These are phyloP conservation scores for Cladosporium cucumerinum DNA, from an alignment of 2,329 filamentous ascomycete genomes.

Conservation along the genomic window DNA sequence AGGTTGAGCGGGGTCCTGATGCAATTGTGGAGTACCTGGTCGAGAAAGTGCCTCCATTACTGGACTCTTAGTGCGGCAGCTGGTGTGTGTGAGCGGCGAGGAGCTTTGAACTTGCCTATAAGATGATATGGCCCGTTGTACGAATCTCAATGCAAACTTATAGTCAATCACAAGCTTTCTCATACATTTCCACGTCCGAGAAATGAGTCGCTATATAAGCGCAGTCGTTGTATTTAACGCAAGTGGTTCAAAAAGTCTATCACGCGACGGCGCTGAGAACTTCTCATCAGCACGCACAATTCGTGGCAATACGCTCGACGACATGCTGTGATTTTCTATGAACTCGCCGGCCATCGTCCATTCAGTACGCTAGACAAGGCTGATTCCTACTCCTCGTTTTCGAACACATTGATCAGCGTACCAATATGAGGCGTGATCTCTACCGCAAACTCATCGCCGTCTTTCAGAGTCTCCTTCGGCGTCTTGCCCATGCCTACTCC, in stretches of 20 bases:
- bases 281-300: not conserved
- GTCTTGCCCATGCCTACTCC: constrained; percentile 34
- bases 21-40: constrained; percentile 53
- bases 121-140: not conserved
- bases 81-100: not conserved
- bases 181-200: not conserved
- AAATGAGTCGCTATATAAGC: not conserved
- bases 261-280: not conserved
- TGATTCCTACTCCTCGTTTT: not conserved
- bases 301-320: not conserved
- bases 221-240: not conserved
- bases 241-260: not conserved
- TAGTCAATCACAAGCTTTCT: not conserved
- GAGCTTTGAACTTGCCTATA: not conserved
- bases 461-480: not conserved
- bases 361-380: not conserved
- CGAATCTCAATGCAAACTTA: not conserved
- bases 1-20: constrained; percentile 53
- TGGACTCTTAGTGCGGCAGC: not conserved
- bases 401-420: not conserved
- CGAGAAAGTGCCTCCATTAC: constrained; percentile 38
- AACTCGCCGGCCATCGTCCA: not conserved
- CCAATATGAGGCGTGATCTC: not conserved
- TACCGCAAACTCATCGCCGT: not conserved
- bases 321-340: not conserved